Evolutionary conservation across 1,284 basidiomycete genomes (phyloP).

Genomic region (Ganoderma lingzhi): DNA sequence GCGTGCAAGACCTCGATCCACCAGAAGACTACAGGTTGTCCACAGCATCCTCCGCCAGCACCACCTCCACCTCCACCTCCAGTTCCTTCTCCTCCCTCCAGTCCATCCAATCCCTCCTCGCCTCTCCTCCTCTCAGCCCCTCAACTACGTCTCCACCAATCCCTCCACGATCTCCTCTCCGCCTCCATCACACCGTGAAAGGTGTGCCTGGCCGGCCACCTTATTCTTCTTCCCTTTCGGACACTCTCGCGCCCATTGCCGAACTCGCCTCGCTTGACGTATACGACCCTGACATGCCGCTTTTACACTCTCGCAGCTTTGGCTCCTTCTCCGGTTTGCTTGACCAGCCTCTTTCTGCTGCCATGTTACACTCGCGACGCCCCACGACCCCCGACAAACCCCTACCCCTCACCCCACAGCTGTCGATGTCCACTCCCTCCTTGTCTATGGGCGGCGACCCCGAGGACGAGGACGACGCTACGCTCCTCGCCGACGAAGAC

Average conservation of each 20-base stretch:
- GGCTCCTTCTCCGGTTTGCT: constrained; percentile 43
- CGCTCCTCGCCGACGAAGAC: constrained; percentile 24
- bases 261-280: neutral
- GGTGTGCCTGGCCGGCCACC: constrained; percentile 20
- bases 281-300: constrained; percentile 33
- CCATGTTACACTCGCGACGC: constrained; percentile 21
- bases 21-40: constrained; percentile 37
- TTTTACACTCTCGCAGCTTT: constrained; percentile 42
- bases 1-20: constrained; percentile 40
- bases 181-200: constrained; percentile 29
- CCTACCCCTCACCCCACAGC: constrained; percentile 41
- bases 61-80: constrained; percentile 28
- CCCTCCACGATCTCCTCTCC: constrained; percentile 43
- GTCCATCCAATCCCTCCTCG: constrained; percentile 23
- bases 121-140: constrained; percentile 30
- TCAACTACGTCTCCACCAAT: constrained; percentile 38
- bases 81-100: constrained; percentile 33
- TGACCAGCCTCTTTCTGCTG: constrained; percentile 27
- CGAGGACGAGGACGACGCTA: constrained; percentile 27
- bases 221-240: constrained; percentile 17
- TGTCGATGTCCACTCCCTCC: constrained; percentile 24
- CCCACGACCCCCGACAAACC: constrained; percentile 44
- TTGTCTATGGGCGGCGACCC: constrained; percentile 19
- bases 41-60: constrained; percentile 29
- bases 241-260: constrained; percentile 17